Evolutionary conservation across 2,329 filamentous ascomycete genomes (phyloP).

Genomic region (Fusarium sp.): DNA sequence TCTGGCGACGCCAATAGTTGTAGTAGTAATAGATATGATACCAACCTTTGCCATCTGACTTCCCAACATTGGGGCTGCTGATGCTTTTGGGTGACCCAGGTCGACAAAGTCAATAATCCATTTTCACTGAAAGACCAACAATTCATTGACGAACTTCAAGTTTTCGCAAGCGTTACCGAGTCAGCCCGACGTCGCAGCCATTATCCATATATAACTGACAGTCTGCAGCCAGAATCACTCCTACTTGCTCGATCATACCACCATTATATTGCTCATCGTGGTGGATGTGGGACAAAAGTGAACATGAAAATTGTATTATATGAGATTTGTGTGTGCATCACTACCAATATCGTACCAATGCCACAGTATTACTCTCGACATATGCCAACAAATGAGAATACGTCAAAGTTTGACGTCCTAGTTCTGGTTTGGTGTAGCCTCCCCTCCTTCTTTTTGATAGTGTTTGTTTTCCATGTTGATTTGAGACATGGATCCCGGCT

Average conservation of each 20-base stretch:
- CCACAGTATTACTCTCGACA: constrained; percentile 30
- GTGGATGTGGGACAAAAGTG: neutral
- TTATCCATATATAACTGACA: neutral
- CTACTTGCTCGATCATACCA: neutral
- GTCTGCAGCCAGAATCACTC: neutral
- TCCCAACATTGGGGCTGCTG: neutral
- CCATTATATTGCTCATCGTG: neutral
- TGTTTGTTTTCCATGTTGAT: constrained; percentile 23
- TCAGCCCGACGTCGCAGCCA: neutral
- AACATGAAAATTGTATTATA: constrained; percentile 43
- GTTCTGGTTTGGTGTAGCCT: constrained; percentile 31
- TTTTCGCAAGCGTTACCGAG: neutral
- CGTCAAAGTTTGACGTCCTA: constrained; percentile 32
- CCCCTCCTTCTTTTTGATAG: constrained; percentile 27
- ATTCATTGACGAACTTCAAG: neutral
- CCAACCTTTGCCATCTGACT: constrained; percentile 8
- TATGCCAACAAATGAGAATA: constrained; percentile 44
- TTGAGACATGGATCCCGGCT: constrained; percentile 10
- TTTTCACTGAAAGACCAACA: neutral
- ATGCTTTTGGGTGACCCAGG: neutral
- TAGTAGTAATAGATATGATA: constrained; percentile 48
- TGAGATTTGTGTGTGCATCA: constrained; percentile 31
- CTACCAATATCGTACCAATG: constrained; percentile 23
- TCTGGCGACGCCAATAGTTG: constrained; percentile 41
- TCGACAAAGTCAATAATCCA: neutral